A percentile compares a stretch with the other conserved stretches of the same genome.
Conservation (phyloP, 1,284 basidiomycete genomes). For the Ustilago trichophora region DNA sequence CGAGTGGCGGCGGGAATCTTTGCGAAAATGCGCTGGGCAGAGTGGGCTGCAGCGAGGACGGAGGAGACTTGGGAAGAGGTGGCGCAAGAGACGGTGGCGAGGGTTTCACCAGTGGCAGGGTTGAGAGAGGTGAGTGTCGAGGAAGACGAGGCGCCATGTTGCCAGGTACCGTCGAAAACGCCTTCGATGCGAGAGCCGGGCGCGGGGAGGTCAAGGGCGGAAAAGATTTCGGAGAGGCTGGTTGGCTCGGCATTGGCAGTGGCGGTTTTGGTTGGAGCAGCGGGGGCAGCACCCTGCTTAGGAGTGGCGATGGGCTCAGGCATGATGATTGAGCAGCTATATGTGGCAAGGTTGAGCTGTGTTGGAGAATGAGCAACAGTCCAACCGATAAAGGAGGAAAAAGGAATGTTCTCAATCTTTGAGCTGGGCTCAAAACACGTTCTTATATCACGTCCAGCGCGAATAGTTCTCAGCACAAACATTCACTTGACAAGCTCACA, state of each 20-base stretch:
- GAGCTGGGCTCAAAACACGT: too few relatives aligned
- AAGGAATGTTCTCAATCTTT: too few relatives aligned
- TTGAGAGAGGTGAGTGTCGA: slow-evolving; percentile 40
- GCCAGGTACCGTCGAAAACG: slow-evolving; percentile 56
- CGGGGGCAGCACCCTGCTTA: not conserved
- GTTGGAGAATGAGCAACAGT: too few relatives aligned
- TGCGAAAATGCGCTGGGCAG: slow-evolving; percentile 78
- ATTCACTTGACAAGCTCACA: too few relatives aligned
- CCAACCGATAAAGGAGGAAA: too few relatives aligned
- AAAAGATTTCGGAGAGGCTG: slow-evolving; percentile 9
- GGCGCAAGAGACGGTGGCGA: slow-evolving; percentile 69
- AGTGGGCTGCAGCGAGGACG: slow-evolving; percentile 74
- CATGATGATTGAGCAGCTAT: too few relatives aligned
- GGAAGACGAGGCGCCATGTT: slow-evolving; percentile 23
- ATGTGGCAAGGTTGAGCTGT: too few relatives aligned
- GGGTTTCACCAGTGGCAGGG: slow-evolving; percentile 51
- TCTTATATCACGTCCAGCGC: too few relatives aligned
- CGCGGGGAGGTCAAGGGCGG: slow-evolving; percentile 28
- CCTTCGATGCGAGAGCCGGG: slow-evolving; percentile 42
- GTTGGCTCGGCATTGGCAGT: not conserved
- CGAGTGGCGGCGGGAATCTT: slow-evolving; percentile 83
- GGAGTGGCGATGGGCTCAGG: slow-evolving; percentile 26
- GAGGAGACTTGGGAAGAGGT: slow-evolving; percentile 75
- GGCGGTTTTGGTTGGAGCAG: not conserved
- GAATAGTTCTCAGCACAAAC: too few relatives aligned